These are phyloP conservation scores for Blastobotrys mokoenaii DNA, from an alignment of 805 yeast genomes.

Conservation along the genomic window DNA sequence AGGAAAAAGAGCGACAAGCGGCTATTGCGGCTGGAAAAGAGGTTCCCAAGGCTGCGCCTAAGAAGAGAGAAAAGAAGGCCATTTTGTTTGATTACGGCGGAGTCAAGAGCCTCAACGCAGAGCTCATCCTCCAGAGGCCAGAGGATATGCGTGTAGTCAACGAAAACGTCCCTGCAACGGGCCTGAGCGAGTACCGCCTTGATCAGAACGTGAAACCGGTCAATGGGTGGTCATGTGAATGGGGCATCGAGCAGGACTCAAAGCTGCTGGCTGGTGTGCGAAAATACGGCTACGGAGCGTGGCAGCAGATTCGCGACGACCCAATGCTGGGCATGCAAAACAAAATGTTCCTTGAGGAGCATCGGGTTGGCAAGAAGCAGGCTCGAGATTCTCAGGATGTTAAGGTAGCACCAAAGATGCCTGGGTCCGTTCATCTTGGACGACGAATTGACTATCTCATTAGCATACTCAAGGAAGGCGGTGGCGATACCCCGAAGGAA, in stretches of 20 bases:
- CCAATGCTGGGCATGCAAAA: constrained; percentile 81
- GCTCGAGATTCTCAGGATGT: constrained; percentile 26
- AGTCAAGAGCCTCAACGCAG: constrained; percentile 87
- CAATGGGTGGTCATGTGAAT: constrained; percentile 82
- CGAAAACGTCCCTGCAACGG: constrained; percentile 41
- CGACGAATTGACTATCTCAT: constrained; percentile 87
- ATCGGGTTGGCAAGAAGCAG: constrained; percentile 29
- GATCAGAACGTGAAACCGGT: constrained; percentile 66
- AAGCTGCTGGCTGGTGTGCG: constrained; percentile 78
- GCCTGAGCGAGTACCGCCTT: constrained; percentile 50
- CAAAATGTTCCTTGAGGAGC: constrained; percentile 64
- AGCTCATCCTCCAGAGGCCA: constrained; percentile 72
- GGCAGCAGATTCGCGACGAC: constrained; percentile 92
- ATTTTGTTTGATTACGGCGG: constrained; percentile 81
- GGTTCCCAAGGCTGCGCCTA: neutral
- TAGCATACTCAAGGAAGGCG: constrained; percentile 54
- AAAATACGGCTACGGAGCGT: constrained; percentile 93
- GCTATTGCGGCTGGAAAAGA: constrained; percentile 37
- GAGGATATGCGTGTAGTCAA: constrained; percentile 67
- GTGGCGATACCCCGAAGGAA: constrained; percentile 4
- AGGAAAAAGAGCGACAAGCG: constrained; percentile 22
- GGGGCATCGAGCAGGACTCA: constrained; percentile 80
- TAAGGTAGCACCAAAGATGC: constrained; percentile 54
- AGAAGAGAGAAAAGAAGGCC: constrained; percentile 63
- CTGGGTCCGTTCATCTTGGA: constrained; percentile 86